Conservation (phyloP, 345 rosid species). For the Excoecaria agallocha region DNA sequence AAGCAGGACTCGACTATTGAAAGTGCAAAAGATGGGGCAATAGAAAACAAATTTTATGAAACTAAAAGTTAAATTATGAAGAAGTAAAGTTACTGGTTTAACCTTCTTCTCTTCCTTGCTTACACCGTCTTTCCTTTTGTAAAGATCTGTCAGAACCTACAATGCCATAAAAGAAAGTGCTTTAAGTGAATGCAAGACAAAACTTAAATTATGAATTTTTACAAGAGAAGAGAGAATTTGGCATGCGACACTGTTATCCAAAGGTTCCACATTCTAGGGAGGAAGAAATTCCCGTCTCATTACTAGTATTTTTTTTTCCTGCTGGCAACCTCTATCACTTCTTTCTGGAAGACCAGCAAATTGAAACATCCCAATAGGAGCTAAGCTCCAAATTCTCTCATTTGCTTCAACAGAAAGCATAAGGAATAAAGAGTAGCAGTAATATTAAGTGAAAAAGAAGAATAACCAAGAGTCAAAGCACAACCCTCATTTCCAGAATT, state of each 20-base stretch:
- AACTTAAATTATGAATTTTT: not conserved
- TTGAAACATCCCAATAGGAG: not conserved
- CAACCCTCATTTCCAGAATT: not conserved
- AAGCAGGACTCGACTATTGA: not conserved
- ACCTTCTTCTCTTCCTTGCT: constrained; percentile 39
- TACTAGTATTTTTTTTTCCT: not conserved
- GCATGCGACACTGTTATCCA: not conserved
- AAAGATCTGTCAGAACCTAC: constrained; percentile 29
- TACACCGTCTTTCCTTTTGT: constrained; percentile 24
- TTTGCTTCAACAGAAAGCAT: not conserved
- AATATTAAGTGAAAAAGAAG: not conserved
- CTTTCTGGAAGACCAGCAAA: not conserved
- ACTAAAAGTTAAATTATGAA: not conserved
- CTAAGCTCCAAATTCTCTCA: not conserved
- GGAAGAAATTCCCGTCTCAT: not conserved
- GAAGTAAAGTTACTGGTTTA: not conserved
- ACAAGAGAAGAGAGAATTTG: not conserved
- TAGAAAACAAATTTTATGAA: not conserved
- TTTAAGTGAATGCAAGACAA: not conserved
- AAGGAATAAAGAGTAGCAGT: not conserved
- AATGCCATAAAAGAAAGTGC: constrained; percentile 14
- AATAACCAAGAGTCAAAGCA: no score
- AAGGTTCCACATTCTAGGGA: not conserved
- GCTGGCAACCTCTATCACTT: not conserved
- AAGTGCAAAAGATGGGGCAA: not conserved